Percentiles rank a stretch among this genome's conserved stretches.
phyloP scores from a whole-genome alignment of 2,329 filamentous ascomycete species.

The Xylariaceae sp. region DNA sequence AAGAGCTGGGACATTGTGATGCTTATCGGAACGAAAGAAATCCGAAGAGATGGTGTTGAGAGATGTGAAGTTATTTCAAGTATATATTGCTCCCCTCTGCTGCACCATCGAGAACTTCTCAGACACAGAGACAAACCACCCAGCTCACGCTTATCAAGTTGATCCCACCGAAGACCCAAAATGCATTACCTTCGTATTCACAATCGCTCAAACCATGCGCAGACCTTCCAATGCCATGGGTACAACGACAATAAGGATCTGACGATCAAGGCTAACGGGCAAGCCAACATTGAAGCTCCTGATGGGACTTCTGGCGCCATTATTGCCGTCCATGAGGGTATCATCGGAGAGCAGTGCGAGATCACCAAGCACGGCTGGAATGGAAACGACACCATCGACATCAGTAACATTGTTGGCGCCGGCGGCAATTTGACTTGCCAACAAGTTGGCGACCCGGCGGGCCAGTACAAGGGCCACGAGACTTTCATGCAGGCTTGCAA shows the following conservation, averaged over 20 bases:
- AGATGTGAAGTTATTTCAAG: too few species aligned
- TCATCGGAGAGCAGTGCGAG: slow-evolving; percentile 40
- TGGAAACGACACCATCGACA: slow-evolving; percentile 27
- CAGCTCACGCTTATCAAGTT: neutral
- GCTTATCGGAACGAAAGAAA: too few species aligned
- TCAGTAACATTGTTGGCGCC: slow-evolving; percentile 38
- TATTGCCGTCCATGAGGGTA: slow-evolving; percentile 38
- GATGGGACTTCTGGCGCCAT: slow-evolving; percentile 38
- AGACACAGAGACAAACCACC: neutral
- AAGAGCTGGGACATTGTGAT: too few species aligned
- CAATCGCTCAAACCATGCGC: slow-evolving; percentile 35
- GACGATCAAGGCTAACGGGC: slow-evolving; percentile 27
- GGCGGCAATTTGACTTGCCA: slow-evolving; percentile 41
- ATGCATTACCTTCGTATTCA: slow-evolving; percentile 33
- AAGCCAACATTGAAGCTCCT: slow-evolving; percentile 29
- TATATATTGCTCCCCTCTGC: too few species aligned
- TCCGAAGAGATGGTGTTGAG: too few species aligned
- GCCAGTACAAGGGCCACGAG: slow-evolving; percentile 37
- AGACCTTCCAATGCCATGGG: slow-evolving; percentile 37
- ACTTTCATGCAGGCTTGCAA: slow-evolving; percentile 40
- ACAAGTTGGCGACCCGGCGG: slow-evolving; percentile 33
- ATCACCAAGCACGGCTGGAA: slow-evolving; percentile 37
- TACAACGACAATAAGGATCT: slow-evolving; percentile 36
- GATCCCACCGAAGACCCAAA: slow-evolving; percentile 3
- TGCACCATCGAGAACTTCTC: neutral